Conservation (phyloP, 163 green algal genomes). For the Volvox carteri region DNA sequence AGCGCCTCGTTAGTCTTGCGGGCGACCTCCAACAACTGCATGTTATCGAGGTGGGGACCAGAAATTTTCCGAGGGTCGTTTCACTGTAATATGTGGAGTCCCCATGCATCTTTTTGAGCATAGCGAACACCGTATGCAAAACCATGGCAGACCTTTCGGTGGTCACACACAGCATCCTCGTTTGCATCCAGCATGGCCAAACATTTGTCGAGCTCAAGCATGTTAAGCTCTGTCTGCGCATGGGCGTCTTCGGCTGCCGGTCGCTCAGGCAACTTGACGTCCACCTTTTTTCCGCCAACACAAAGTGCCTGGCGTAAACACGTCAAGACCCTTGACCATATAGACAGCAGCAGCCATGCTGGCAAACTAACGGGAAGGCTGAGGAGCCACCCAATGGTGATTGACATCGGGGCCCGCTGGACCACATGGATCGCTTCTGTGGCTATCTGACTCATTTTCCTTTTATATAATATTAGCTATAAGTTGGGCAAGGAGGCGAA, state of each 20-base stretch:
- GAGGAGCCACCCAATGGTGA: not conserved
- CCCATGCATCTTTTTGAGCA: no score
- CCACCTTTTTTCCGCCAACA: not conserved
- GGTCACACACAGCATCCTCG: not conserved
- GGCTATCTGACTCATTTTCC: no score
- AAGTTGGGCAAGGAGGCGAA: no score
- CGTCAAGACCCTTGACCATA: not conserved
- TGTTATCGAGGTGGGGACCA: no score
- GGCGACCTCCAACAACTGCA: conserved; percentile 5
- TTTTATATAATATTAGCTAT: no score
- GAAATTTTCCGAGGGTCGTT: no score
- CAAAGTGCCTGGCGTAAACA: not conserved
- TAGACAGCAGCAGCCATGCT: no score
- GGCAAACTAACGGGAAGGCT: conserved; percentile 19
- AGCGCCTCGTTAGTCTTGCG: not conserved
- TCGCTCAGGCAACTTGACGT: not conserved
- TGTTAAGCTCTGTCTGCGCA: conserved; percentile 23
- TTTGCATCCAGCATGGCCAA: not conserved
- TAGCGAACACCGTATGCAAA: no score
- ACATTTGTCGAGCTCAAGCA: not conserved
- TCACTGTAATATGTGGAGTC: no score
- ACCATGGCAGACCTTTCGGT: conserved; percentile 8
- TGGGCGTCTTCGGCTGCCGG: not conserved
- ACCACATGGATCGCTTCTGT: conserved; percentile 1
- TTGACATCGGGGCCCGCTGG: not conserved